phyloP scores from a whole-genome alignment of 805 yeast genomes.

The Ogataea paradorogensis region DNA sequence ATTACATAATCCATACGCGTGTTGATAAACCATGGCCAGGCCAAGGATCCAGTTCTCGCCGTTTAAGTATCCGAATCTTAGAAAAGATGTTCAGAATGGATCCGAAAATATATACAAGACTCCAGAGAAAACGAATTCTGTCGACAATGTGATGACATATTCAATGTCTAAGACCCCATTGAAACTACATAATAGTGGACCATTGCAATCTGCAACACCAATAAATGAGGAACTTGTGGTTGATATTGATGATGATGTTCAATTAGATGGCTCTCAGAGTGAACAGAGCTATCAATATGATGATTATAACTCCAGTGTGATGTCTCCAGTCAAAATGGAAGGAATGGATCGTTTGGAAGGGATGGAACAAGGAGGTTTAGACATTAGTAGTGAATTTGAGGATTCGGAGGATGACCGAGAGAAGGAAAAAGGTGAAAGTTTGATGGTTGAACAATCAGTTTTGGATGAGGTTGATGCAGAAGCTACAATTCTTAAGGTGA shows the following conservation, averaged over 20 bases:
- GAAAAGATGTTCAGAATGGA: conserved; percentile 1
- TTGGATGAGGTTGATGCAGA: conserved; percentile 16
- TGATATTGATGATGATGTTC: conserved; percentile 16
- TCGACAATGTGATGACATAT: background rate
- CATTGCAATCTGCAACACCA: conserved; percentile 20
- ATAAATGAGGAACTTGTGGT: background rate
- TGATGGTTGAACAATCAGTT: conserved; percentile 8
- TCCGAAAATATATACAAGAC: background rate
- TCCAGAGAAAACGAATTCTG: background rate
- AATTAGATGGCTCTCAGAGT: conserved; percentile 11
- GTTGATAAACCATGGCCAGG: conserved; percentile 16
- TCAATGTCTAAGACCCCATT: conserved; percentile 9
- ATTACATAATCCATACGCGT: conserved; percentile 7
- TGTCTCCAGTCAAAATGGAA: conserved; percentile 20
- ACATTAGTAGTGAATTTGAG: conserved; percentile 21
- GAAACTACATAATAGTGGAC: conserved; percentile 4
- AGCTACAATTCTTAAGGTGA: conserved; percentile 27
- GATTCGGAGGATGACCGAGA: conserved; percentile 20
- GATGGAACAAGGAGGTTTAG: background rate
- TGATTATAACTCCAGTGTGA: conserved; percentile 19
- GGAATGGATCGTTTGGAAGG: conserved; percentile 1
- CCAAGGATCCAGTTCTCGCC: conserved; percentile 24
- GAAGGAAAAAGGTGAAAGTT: conserved; percentile 8
- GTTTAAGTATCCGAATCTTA: conserved; percentile 17
- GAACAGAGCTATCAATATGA: conserved; percentile 15